A percentile compares a stretch with the other conserved stretches of the same genome.
phyloP scores from a whole-genome alignment of 1,284 basidiomycete genomes.

The Takashimella koratensis region DNA sequence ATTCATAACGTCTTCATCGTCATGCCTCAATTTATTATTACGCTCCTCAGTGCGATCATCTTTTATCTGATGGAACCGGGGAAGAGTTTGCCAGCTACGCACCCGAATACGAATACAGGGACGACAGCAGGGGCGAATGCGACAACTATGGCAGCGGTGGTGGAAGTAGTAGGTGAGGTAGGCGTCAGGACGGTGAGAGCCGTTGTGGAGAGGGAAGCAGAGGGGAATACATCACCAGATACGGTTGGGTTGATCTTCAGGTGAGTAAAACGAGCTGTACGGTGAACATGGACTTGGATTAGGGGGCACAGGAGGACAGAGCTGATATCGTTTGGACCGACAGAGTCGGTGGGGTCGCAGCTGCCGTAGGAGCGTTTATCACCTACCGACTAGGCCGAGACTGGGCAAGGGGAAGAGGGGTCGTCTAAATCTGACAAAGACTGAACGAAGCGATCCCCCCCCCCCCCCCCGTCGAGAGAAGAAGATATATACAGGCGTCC shows the following conservation, averaged over 20 bases:
- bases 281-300: not conserved
- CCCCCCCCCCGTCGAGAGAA: not conserved
- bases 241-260: not conserved
- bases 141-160: not conserved
- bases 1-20: conserved; percentile 91
- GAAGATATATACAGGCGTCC: no score
- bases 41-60: conserved; percentile 51
- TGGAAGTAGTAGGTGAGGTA: not conserved
- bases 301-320: not conserved
- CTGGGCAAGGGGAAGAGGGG: conserved; percentile 6
- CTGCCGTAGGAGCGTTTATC: conserved; percentile 13
- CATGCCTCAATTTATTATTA: conserved; percentile 56
- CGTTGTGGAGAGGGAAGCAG: not conserved
- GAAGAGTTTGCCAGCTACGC: conserved; percentile 27
- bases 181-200: not conserved
- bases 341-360: conserved; percentile 14
- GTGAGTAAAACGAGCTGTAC: not conserved
- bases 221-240: not conserved
- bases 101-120: conserved; percentile 13
- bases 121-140: not conserved
- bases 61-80: conserved; percentile 51
- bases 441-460: not conserved
- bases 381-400: conserved; percentile 11
- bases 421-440: not conserved
- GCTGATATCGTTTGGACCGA: conserved; percentile 15